Conservation (phyloP, 2,329 filamentous ascomycete species). For the Stachybotrys echinatus region DNA sequence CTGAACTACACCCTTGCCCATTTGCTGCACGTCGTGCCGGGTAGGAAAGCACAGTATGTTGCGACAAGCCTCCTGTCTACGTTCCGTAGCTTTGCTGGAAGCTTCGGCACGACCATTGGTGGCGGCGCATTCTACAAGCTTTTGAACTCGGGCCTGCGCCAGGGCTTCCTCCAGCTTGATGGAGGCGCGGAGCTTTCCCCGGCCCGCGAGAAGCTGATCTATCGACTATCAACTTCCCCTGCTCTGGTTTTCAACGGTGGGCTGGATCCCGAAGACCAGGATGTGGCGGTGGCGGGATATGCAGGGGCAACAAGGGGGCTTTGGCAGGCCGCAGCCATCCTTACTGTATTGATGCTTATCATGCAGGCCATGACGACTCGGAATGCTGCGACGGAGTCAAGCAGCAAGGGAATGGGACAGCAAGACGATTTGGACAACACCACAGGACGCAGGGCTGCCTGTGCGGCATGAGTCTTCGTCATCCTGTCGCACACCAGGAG, state of each 20-base stretch:
- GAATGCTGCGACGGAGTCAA: too few relatives aligned
- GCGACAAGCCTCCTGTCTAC: constrained; percentile 72
- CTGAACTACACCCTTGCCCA: constrained; percentile 82
- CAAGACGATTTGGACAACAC: too few relatives aligned
- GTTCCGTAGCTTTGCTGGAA: constrained; percentile 76
- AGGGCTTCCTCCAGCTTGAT: constrained; percentile 49
- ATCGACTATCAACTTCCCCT: constrained; percentile 44
- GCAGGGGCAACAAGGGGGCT: constrained; percentile 37
- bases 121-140: constrained; percentile 68
- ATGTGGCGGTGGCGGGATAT: constrained; percentile 43
- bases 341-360: constrained; percentile 37
- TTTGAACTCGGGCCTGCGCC: constrained; percentile 48
- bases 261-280: constrained; percentile 33
- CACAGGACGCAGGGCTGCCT: too few relatives aligned
- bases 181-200: constrained; percentile 23
- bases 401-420: too few relatives aligned
- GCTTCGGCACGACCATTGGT: constrained; percentile 74
- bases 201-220: constrained; percentile 34
- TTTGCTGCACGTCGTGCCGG: constrained; percentile 64
- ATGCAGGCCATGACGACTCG: constrained; percentile 48
- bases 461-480: too few relatives aligned
- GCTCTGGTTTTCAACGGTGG: constrained; percentile 40
- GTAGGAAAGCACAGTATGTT: constrained; percentile 62
- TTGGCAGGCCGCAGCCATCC: constrained; percentile 40
- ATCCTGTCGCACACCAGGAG: too few relatives aligned